Evolutionary conservation across 768 basidiomycete species (phyloP).

Genomic region (Pulveroboletus sp.): DNA sequence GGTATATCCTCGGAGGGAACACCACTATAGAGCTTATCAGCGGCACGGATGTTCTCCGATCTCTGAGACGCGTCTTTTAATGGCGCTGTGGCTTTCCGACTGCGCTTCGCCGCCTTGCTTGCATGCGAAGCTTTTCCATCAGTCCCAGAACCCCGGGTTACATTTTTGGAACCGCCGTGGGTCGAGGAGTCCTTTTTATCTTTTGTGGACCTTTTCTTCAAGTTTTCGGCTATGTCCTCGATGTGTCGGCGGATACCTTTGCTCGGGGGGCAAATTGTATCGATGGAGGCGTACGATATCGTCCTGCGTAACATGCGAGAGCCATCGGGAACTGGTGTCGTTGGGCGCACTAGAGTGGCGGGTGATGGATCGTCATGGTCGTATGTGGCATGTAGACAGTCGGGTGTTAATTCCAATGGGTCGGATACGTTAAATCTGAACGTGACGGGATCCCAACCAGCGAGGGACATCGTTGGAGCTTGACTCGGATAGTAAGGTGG

Average conservation of each 20-base stretch:
- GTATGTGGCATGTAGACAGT: background rate
- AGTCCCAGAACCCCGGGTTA: background rate
- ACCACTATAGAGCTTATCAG: constrained; percentile 5
- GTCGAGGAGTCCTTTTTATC: background rate
- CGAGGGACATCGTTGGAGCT: background rate
- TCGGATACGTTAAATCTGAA: constrained; percentile 1
- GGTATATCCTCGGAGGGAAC: background rate
- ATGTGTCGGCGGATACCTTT: constrained; percentile 16
- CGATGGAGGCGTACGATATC: constrained; percentile 16
- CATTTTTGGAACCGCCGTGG: background rate
- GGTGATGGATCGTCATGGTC: background rate
- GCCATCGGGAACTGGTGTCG: constrained; percentile 1
- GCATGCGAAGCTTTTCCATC: background rate
- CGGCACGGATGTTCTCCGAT: background rate
- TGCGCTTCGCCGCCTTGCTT: background rate
- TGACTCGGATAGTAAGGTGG: too few species aligned
- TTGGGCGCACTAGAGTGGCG: background rate
- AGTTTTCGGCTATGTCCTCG: constrained; percentile 5
- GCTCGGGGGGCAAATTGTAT: constrained; percentile 8
- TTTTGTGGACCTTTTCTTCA: constrained; percentile 6
- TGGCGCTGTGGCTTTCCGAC: background rate
- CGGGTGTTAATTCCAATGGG: background rate
- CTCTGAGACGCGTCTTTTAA: background rate
- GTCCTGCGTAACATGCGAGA: constrained; percentile 16
- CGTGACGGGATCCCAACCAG: too few species aligned